Evolutionary conservation across 495 filamentous ascomycete genomes (phyloP), one percentile per base, ranked within the genome.

Genomic region (Xylaria intraflava): DNA sequence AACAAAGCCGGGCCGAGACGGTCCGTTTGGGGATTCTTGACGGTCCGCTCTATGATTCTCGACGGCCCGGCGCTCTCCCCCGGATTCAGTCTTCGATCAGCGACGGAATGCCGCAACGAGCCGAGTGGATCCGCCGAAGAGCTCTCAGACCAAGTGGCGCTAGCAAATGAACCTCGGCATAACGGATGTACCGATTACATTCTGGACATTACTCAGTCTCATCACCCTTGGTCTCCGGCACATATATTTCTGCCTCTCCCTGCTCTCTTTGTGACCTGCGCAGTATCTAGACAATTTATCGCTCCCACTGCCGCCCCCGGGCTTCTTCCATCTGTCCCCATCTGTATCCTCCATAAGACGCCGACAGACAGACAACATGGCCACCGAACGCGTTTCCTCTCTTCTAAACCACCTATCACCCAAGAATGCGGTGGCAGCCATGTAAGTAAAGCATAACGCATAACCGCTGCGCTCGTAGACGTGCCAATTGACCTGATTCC

Each of bases 351-450:
- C 16, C 11, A 11, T 12, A 12, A 1, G 12, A 27, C 14, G 9
- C 27, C 16, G 19, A 31, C 31, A 26, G 17, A 14, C 22, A 19
- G 56, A 62, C 66, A 83, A 50, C 58, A 96, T 95, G 91, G 87
- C 90, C 45, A 78, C 82, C 41, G 87, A 95, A 74, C 81, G 91
- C 69, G 82, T 97, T 36, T 86, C 74, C 62, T 92, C 86, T 30
- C 87, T 97, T 58, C 77, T 96, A 64, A 90, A 82, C 74, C 92
- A 97, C 65, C 76, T 97, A 60, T 84, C 85, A 52, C 87, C 87
- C 16, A 76, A 73, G 51, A 84, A 75, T 54, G 80, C 84, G 53
- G 59, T 97, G 45, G 76, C 78, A 53, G 71, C 84, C 46, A 90
- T 96, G 91, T 95, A 81, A 77, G 83, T 50, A 1, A 42, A 40